A percentile compares a stretch with the other conserved stretches of the same genome.
phyloP scores from a whole-genome alignment of 768 basidiomycete genomes.

The Guyanaporus albipodus region DNA sequence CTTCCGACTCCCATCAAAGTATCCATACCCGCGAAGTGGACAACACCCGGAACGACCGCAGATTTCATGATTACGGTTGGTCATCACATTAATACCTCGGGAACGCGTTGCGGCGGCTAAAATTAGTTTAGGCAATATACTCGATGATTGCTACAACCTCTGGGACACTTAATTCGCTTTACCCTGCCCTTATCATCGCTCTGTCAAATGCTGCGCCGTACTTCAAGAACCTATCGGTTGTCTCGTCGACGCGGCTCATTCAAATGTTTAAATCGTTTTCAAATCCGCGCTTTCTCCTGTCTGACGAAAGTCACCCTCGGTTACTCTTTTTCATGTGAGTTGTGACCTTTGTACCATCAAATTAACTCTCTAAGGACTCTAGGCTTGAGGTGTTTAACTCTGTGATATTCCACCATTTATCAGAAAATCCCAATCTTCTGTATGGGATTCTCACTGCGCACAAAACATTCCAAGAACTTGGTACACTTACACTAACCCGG shows the following conservation, averaged over 20 bases:
- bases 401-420: conserved; percentile 70
- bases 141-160: conserved; percentile 86
- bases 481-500: conserved; percentile 84
- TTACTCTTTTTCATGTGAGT: conserved; percentile 86
- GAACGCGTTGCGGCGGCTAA: conserved; percentile 7
- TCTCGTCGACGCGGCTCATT: conserved; percentile 76
- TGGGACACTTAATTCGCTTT: conserved; percentile 74
- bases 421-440: conserved; percentile 82
- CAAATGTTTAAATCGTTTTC: conserved; percentile 92
- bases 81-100: conserved; percentile 2
- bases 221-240: conserved; percentile 75
- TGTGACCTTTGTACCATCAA: not conserved
- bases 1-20: conserved; percentile 62
- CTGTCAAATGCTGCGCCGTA: conserved; percentile 87
- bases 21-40: conserved; percentile 75
- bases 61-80: conserved; percentile 87
- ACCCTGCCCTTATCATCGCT: conserved; percentile 89
- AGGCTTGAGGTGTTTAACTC: conserved; percentile 93
- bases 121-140: conserved; percentile 66
- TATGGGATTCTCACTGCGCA: conserved; percentile 84
- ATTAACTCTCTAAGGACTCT: not conserved
- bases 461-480: conserved; percentile 83
- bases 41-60: conserved; percentile 63
- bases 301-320: conserved; percentile 93
- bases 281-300: conserved; percentile 81